These are phyloP conservation scores for Cucurbita ficifolia DNA, from an alignment of 306 rosid species.

Conservation along the genomic window DNA sequence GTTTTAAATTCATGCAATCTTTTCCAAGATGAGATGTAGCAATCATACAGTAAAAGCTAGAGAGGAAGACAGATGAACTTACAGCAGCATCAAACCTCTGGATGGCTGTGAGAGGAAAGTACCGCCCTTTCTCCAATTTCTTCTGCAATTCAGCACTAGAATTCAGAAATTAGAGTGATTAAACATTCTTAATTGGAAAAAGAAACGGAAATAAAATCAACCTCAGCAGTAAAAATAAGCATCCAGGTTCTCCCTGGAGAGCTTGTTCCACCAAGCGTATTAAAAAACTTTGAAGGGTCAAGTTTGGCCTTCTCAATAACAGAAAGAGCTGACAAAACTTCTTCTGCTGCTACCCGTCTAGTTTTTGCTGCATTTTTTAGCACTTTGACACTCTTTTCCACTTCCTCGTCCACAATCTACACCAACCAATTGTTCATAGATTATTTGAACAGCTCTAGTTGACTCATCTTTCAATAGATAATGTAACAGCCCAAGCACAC, in stretches of 20 bases:
- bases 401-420: constrained; percentile 40
- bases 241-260: constrained; percentile 97
- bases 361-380: constrained; percentile 73
- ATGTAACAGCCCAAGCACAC: too few relatives aligned
- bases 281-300: constrained; percentile 60
- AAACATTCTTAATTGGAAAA: neutral
- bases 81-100: constrained; percentile 90
- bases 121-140: constrained; percentile 53
- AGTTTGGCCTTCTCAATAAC: constrained; percentile 66
- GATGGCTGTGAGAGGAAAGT: constrained; percentile 79
- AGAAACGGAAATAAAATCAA: constrained; percentile 12
- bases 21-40: neutral
- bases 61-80: constrained; percentile 25
- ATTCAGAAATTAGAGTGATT: neutral
- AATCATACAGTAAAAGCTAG: neutral
- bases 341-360: constrained; percentile 38
- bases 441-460: neutral
- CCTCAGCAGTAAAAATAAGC: constrained; percentile 80
- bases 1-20: neutral
- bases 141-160: constrained; percentile 32
- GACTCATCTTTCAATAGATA: neutral
- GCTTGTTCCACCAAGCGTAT: constrained; percentile 58
- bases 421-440: neutral
- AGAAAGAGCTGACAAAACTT: constrained; percentile 61
- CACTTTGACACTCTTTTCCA: constrained; percentile 59